Conservation (phyloP, 148 eudicot genomes). For the Camellia sinensis region DNA sequence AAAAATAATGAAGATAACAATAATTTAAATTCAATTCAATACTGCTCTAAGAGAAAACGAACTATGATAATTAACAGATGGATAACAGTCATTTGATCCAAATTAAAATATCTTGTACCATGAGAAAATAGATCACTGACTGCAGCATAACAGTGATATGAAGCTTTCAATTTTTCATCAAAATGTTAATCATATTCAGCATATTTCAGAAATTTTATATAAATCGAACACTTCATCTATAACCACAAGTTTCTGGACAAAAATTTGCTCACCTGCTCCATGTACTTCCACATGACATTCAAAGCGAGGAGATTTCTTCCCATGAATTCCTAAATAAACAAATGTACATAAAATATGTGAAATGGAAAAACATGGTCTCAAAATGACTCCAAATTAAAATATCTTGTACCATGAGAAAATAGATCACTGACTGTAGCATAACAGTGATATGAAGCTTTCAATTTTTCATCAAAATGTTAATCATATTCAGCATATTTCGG, state of each 20-base stretch:
- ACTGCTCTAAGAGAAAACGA: not conserved
- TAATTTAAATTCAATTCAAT: not conserved
- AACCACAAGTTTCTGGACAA: not conserved
- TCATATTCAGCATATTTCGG: conserved; percentile 2
- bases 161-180: not conserved
- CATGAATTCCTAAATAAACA: conserved; percentile 78
- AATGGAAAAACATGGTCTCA: not conserved
- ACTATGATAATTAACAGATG: not conserved
- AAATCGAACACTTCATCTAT: conserved; percentile 1
- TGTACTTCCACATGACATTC: conserved; percentile 99
- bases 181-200: conserved; percentile 2
- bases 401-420: conserved; percentile 2
- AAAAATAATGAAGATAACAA: not conserved
- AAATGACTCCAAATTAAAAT: not conserved
- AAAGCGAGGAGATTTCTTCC: conserved; percentile 93
- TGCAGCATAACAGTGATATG: not conserved
- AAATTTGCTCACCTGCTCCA: conserved; percentile 52
- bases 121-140: not conserved
- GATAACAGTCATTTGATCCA: not conserved
- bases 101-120: not conserved
- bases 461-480: not conserved
- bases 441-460: not conserved
- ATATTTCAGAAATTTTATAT: not conserved
- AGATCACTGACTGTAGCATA: not conserved
- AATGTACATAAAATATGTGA: conserved; percentile 7